Evolutionary conservation across 2,329 filamentous ascomycete species (phyloP).

Genomic region (Cryoendolithus antarcticus): DNA sequence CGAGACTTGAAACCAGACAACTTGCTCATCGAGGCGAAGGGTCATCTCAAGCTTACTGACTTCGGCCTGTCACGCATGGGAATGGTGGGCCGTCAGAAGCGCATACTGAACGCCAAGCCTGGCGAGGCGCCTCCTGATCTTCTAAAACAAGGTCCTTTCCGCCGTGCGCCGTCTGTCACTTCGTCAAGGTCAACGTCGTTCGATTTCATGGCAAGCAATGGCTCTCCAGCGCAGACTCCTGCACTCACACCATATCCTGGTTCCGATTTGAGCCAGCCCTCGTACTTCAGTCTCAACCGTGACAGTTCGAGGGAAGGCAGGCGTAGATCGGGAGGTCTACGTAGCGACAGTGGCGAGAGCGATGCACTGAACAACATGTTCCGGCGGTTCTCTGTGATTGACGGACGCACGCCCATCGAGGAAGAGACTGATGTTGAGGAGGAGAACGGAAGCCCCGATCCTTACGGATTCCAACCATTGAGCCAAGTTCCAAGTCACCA

Average conservation of each 20-base stretch:
- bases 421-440: conserved; percentile 62
- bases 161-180: conserved; percentile 67
- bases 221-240: conserved; percentile 75
- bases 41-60: conserved; percentile 92
- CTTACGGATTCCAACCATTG: conserved; percentile 50
- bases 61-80: conserved; percentile 97
- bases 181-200: conserved; percentile 91
- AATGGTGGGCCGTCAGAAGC: conserved; percentile 88
- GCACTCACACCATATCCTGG: conserved; percentile 64
- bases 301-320: conserved; percentile 32
- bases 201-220: conserved; percentile 60
- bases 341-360: conserved; percentile 86
- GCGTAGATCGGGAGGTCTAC: conserved; percentile 43
- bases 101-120: conserved; percentile 65
- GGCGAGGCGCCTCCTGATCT: conserved; percentile 84
- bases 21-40: conserved; percentile 89
- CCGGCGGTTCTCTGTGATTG: conserved; percentile 49
- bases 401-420: conserved; percentile 53
- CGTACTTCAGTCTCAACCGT: conserved; percentile 74
- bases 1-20: conserved; percentile 96
- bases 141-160: conserved; percentile 84
- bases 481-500: conserved; percentile 36
- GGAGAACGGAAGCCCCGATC: conserved; percentile 60
- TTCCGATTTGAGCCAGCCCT: conserved; percentile 63
- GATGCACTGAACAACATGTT: conserved; percentile 70